Conservation (phyloP, 805 yeast species). For the Candida patagonica region DNA sequence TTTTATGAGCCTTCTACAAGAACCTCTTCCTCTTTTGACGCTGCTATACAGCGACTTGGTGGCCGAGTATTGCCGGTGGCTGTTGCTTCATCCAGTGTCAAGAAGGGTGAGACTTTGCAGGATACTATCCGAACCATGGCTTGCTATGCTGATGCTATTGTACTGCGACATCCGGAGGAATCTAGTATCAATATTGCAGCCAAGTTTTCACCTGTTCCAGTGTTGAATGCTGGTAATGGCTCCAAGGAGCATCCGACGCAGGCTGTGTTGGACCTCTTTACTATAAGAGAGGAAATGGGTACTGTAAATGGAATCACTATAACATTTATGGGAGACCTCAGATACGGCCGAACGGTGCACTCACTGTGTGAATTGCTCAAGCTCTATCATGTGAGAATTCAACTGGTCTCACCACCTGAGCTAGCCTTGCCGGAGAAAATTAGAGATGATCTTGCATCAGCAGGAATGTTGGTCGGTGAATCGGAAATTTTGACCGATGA, state of each 20-base stretch:
- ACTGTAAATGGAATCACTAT: slow-evolving; percentile 96
- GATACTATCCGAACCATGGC: slow-evolving; percentile 94
- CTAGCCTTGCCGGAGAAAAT: slow-evolving; percentile 72
- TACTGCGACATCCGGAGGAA: slow-evolving; percentile 90
- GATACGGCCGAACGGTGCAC: slow-evolving; percentile 97
- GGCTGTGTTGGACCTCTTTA: slow-evolving; percentile 93
- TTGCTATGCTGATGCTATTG: slow-evolving; percentile 94
- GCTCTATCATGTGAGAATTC: slow-evolving; percentile 88
- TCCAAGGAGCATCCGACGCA: slow-evolving; percentile 98
- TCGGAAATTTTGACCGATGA: slow-evolving; percentile 72
- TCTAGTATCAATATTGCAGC: slow-evolving; percentile 91
- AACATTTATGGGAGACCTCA: slow-evolving; percentile 98
- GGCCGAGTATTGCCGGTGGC: slow-evolving; percentile 90
- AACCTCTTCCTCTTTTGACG: slow-evolving; percentile 93
- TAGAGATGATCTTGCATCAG: slow-evolving; percentile 52
- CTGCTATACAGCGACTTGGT: slow-evolving; percentile 99
- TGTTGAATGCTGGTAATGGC: slow-evolving; percentile 97
- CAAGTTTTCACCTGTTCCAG: slow-evolving; percentile 93
- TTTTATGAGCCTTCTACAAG: slow-evolving; percentile 98
- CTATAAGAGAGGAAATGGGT: slow-evolving; percentile 97
- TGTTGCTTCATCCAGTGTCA: slow-evolving; percentile 83
- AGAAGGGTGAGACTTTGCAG: slow-evolving; percentile 96
- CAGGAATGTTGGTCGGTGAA: slow-evolving; percentile 66
- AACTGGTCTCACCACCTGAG: slow-evolving; percentile 85
- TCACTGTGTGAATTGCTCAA: slow-evolving; percentile 83